These are phyloP conservation scores for Scopulariopsis brevicaulis DNA, from an alignment of 2,329 filamentous ascomycete genomes.

Conservation along the genomic window DNA sequence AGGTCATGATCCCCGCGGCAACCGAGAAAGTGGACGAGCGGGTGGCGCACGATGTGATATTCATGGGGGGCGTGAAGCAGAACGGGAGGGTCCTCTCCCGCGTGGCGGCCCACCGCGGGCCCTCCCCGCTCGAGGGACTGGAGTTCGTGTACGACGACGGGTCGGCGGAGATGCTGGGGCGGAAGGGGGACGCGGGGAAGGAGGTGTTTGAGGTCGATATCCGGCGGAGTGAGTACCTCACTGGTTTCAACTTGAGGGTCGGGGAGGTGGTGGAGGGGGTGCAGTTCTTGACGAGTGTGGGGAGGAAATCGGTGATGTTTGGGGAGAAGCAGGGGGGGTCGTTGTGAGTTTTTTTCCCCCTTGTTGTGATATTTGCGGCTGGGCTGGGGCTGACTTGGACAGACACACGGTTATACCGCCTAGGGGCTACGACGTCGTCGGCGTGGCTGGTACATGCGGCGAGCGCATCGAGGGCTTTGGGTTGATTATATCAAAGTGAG, in stretches of 20 bases:
- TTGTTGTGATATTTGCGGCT: background rate
- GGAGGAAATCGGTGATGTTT: conserved; percentile 75
- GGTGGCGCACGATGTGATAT: conserved; percentile 61
- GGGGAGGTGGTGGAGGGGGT: conserved; percentile 71
- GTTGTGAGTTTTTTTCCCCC: conserved; percentile 49
- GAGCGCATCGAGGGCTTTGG: conserved; percentile 79
- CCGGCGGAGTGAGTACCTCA: conserved; percentile 72
- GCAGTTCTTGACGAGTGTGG: conserved; percentile 79
- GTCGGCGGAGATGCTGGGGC: conserved; percentile 73
- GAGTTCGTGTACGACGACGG: conserved; percentile 91
- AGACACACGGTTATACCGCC: conserved; percentile 86
- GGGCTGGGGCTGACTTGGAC: conserved; percentile 11
- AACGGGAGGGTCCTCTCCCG: conserved; percentile 60
- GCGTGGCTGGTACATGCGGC: conserved; percentile 72
- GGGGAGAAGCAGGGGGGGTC: conserved; percentile 73
- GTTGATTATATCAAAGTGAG: conserved; percentile 45
- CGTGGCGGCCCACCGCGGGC: conserved; percentile 67
- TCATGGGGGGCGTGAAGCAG: conserved; percentile 27
- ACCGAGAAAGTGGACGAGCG: conserved; percentile 52
- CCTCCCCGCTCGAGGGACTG: conserved; percentile 62
- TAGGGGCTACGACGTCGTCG: conserved; percentile 77
- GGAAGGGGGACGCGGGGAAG: conserved; percentile 51
- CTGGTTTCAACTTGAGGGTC: conserved; percentile 74
- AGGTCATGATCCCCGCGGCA: conserved; percentile 59
- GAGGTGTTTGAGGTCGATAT: conserved; percentile 75